These are phyloP conservation scores for Tremella yokohamensis DNA, from an alignment of 768 basidiomycete genomes.

Conservation along the genomic window DNA sequence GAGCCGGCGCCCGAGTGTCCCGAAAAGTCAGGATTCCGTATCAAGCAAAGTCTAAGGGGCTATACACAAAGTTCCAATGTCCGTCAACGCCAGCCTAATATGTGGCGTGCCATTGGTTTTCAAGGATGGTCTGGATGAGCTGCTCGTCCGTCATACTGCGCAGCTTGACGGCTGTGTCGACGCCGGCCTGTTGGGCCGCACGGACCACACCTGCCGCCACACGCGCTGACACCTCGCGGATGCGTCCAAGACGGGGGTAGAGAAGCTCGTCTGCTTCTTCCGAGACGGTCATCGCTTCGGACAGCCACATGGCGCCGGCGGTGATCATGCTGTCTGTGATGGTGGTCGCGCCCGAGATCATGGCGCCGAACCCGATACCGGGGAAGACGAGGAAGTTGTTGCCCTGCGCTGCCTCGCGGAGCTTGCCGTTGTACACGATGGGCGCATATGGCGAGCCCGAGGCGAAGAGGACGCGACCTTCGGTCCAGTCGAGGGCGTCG, in stretches of 20 bases:
- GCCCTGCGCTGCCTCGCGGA: slow-evolving; percentile 76
- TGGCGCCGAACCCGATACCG: slow-evolving; percentile 58
- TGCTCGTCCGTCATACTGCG: slow-evolving; percentile 54
- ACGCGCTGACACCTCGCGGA: slow-evolving; percentile 75
- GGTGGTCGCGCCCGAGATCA: slow-evolving; percentile 59
- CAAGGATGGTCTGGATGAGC: slow-evolving; percentile 50
- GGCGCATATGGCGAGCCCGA: slow-evolving; percentile 80
- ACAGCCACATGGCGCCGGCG: slow-evolving; percentile 75
- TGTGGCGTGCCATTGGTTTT: slow-evolving; percentile 6
- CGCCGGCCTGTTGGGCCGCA: slow-evolving; percentile 67
- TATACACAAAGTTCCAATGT: too few relatives aligned
- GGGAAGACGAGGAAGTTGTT: slow-evolving; percentile 88
- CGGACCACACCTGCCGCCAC: slow-evolving; percentile 75
- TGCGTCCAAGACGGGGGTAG: slow-evolving; percentile 78
- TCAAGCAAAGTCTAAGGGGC: too few relatives aligned
- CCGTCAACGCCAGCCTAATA: neutral
- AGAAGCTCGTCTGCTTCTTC: slow-evolving; percentile 67
- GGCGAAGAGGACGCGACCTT: slow-evolving; percentile 68
- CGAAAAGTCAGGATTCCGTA: too few relatives aligned
- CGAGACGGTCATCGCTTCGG: slow-evolving; percentile 65
- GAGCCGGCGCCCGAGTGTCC: too few relatives aligned
- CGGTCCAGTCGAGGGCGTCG: slow-evolving; percentile 54
- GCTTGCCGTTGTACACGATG: slow-evolving; percentile 59
- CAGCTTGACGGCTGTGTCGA: slow-evolving; percentile 24
- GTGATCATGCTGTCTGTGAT: slow-evolving; percentile 89